phyloP scores from a whole-genome alignment of 371 early-diverging fungal species.

The Zopfochytrium polystomum region DNA sequence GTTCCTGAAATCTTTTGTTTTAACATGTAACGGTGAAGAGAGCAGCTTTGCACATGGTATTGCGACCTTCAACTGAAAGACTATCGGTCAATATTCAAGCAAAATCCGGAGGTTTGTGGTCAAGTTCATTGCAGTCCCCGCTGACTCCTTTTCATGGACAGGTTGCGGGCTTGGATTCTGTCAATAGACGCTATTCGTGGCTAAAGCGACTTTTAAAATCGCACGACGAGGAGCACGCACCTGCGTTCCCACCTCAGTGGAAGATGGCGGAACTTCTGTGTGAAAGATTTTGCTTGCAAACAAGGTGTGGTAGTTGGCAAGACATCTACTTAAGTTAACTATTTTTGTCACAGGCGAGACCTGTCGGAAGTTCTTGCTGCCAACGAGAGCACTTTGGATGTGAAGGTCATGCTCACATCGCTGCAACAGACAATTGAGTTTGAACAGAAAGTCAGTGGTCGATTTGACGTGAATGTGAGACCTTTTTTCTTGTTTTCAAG shows the following conservation, averaged over 20 bases:
- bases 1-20: background rate
- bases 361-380: slow-evolving; percentile 32
- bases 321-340: background rate
- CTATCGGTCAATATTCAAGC: slow-evolving; percentile 76
- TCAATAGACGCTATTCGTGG: slow-evolving; percentile 90
- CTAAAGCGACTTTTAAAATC: slow-evolving; percentile 79
- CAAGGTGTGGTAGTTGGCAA: slow-evolving; percentile 34
- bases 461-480: no score
- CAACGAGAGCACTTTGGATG: slow-evolving; percentile 52
- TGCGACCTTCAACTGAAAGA: slow-evolving; percentile 78
- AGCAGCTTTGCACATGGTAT: slow-evolving; percentile 71
- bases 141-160: slow-evolving; percentile 21
- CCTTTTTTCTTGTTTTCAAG: background rate
- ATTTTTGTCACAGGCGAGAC: slow-evolving; percentile 24
- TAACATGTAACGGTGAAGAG: slow-evolving; percentile 34
- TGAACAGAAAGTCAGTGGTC: slow-evolving; percentile 74
- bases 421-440: slow-evolving; percentile 85
- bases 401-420: slow-evolving; percentile 66
- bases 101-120: slow-evolving; percentile 66
- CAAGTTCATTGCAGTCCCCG: background rate
- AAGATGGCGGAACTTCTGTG: slow-evolving; percentile 68
- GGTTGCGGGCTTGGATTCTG: slow-evolving; percentile 78
- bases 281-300: slow-evolving; percentile 76
- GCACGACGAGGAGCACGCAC: slow-evolving; percentile 79
- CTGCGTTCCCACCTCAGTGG: slow-evolving; percentile 81